Percentiles rank a stretch among this genome's conserved stretches.
Conservation (phyloP, 2,329 filamentous ascomycete species). For the Curvularia sp. region DNA sequence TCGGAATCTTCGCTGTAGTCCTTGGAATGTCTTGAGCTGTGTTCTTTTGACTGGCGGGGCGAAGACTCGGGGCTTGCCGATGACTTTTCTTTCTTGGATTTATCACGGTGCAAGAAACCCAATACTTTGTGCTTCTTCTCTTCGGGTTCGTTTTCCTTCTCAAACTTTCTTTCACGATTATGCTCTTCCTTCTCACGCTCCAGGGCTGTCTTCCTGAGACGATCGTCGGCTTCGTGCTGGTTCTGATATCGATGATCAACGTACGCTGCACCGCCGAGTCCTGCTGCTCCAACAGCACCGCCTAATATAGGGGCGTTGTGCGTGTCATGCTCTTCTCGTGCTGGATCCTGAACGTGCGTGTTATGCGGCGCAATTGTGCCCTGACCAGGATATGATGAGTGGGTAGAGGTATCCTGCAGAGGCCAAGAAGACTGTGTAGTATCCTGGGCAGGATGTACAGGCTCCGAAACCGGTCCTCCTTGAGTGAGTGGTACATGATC, state of each 20-base stretch:
- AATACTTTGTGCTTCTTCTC: conserved; percentile 51
- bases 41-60: conserved; percentile 30
- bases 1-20: conserved; percentile 34
- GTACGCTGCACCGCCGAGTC: conserved; percentile 39
- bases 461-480: conserved; percentile 5
- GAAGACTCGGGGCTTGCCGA: conserved; percentile 24
- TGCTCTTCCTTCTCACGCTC: conserved; percentile 28
- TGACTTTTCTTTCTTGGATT: conserved; percentile 47
- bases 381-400: conserved; percentile 12
- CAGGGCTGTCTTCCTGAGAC: conserved; percentile 25
- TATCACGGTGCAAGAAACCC: conserved; percentile 53
- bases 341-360: conserved; percentile 29
- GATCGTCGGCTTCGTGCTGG: conserved; percentile 41
- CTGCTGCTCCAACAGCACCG: conserved; percentile 33
- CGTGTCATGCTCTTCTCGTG: conserved; percentile 33
- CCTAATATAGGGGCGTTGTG: conserved; percentile 37
- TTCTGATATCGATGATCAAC: conserved; percentile 40
- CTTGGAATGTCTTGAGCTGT: conserved; percentile 30
- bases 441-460: conserved; percentile 8
- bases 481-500: conserved; percentile 10
- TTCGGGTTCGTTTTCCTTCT: conserved; percentile 32
- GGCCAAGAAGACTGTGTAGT: conserved; percentile 14
- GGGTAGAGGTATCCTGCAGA: conserved; percentile 13
- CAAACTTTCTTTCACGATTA: conserved; percentile 26
- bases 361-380: conserved; percentile 22